Percentiles rank a stretch among this genome's conserved stretches.
phyloP scores from a whole-genome alignment of 2,329 filamentous ascomycete species.

The Colletotrichum viniferum region DNA sequence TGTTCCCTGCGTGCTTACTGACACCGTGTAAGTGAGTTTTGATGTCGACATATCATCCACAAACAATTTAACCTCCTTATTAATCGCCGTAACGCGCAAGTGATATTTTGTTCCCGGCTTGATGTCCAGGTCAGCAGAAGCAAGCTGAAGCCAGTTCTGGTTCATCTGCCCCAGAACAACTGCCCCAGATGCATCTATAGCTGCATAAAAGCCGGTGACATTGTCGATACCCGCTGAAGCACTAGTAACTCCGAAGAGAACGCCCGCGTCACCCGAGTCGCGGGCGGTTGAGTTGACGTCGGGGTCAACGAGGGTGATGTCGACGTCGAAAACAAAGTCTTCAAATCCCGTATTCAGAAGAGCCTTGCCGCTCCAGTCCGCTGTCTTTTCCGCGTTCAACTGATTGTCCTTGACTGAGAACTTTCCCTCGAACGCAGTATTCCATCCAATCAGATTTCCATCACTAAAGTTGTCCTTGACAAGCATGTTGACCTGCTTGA shows the following conservation, averaged over 20 bases:
- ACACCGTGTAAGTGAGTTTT: constrained; percentile 17
- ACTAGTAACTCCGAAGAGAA: constrained; percentile 38
- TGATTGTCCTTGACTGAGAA: constrained; percentile 29
- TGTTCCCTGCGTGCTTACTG: constrained; percentile 24
- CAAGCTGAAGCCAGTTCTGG: constrained; percentile 22
- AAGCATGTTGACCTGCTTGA: constrained; percentile 46
- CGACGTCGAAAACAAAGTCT: constrained; percentile 34
- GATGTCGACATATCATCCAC: constrained; percentile 28
- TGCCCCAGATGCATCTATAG: constrained; percentile 29
- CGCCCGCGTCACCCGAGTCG: constrained; percentile 31
- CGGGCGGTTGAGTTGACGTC: not conserved
- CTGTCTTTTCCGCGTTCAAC: constrained; percentile 24
- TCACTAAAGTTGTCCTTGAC: constrained; percentile 47
- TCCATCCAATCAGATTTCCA: constrained; percentile 42
- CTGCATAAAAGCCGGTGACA: constrained; percentile 32
- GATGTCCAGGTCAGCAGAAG: not conserved
- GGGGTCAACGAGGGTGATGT: constrained; percentile 22
- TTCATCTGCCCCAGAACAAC: constrained; percentile 27
- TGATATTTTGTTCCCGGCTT: constrained; percentile 20
- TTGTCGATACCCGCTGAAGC: constrained; percentile 5
- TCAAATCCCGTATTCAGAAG: constrained; percentile 41
- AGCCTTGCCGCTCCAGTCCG: constrained; percentile 26
- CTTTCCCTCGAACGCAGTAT: constrained; percentile 24
- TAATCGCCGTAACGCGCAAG: constrained; percentile 29
- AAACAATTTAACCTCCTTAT: constrained; percentile 29